Percentiles rank a stretch among this genome's conserved stretches.
These are phyloP conservation scores for Penicillium capsulatum DNA, from an alignment of 2,329 filamentous ascomycete species.

Conservation along the genomic window DNA sequence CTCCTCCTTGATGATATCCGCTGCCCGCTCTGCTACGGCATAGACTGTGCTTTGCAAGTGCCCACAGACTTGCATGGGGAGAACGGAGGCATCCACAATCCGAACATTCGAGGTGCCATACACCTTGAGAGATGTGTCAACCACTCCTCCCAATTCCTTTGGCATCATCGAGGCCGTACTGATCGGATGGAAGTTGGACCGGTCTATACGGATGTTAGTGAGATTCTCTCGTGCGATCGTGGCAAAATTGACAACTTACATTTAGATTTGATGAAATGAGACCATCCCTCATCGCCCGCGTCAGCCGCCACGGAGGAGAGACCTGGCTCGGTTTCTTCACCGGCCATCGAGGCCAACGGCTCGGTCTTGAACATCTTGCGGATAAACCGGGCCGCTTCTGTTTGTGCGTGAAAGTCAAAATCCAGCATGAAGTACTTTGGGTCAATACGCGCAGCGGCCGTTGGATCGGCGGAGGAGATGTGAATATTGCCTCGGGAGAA, in stretches of 20 bases:
- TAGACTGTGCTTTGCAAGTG: conserved; percentile 29
- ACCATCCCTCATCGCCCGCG: conserved; percentile 23
- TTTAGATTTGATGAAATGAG: conserved; percentile 21
- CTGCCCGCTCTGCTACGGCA: conserved; percentile 29
- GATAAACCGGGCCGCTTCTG: conserved; percentile 23
- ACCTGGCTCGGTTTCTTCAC: conserved; percentile 21
- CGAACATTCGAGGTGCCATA: conserved; percentile 33
- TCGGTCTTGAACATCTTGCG: conserved; percentile 19
- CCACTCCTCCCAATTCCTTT: conserved; percentile 32
- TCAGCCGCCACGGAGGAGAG: conserved; percentile 15
- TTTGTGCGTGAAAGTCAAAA: conserved; percentile 23
- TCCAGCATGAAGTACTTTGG: conserved; percentile 32
- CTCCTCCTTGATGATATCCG: conserved; percentile 28
- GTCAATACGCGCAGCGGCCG: conserved; percentile 23
- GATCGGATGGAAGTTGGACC: conserved; percentile 30
- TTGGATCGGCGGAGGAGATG: conserved; percentile 26
- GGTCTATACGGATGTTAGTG: conserved; percentile 14
- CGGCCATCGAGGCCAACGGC: conserved; percentile 15
- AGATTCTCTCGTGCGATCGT: too few species aligned
- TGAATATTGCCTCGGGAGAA: conserved; percentile 32
- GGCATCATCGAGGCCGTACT: conserved; percentile 34
- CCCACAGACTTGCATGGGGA: conserved; percentile 28
- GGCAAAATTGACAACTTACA: conserved; percentile 15
- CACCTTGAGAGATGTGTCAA: conserved; percentile 29
- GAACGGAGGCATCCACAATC: conserved; percentile 32